Base-by-base conservation (phyloP, 1,284 basidiomycete species). In the Ganoderma sp. region DNA sequence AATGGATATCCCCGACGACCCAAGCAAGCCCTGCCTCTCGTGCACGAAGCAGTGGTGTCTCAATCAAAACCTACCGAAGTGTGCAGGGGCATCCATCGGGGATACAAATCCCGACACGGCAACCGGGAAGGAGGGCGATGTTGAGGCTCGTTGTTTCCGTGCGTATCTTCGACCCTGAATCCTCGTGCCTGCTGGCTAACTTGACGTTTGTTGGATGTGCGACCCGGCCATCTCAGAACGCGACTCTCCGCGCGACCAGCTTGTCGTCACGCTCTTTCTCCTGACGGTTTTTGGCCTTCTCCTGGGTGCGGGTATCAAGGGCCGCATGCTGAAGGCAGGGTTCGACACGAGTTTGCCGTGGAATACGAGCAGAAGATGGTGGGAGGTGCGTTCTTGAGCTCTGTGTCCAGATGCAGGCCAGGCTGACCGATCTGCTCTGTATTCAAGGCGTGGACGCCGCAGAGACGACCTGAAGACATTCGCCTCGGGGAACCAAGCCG, bases 41-140 rank as follows among this genome's bases (percentile, higher is more conserved):
- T 98, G 96, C 79, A 98, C 95, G 12, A 94, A 95, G 75, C 93
- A 96, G 78, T 98, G 96, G 91, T 98, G 96, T 81, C 83, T 97
- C 63, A 95, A 97, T 76, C 96, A 95, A 80, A 95, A 96, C 77
- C 85, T 98, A 39, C 82, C 86, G 8, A 97, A 96, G 64, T 98
- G 96, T 77, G 84, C 88, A 63, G 93, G 92, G 56, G 96, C 96
- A 42, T 86, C 90, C 64, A 81, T 95, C 43, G 96, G 95, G 37
- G 92, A 95, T 75, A 90, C 93, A 45, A 89, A 98, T 80, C 92
- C 91, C 28, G 96, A 98, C 79, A 95, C 92, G 25, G 95, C 93
- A 8, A 97, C 95, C 2, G 96, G 96, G n/a, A 96, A 95, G 75
- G 96, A 97, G 78, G 96, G 96, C 32, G 96, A 98, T 79, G 94